Evolutionary conservation across 2,329 filamentous ascomycete genomes (phyloP), one percentile per base, ranked within the genome.

Genomic region (Fusarium nygamai): DNA sequence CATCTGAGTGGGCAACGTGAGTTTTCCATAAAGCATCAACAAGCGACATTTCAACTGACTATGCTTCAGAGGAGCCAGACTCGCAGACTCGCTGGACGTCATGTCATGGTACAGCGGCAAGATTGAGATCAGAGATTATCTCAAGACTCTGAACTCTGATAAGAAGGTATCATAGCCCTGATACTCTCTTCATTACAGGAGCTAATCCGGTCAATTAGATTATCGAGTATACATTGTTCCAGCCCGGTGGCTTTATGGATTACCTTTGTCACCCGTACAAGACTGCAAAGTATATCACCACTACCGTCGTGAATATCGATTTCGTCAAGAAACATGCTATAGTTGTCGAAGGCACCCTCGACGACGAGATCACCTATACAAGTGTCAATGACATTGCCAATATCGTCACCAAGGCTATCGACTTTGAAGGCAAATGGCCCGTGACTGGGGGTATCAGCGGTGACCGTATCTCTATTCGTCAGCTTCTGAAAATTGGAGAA

Each of bases 61-160:
- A 27, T 27, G 8, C 19, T 47, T 0, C 6, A 47, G 44, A 1
- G 66, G 66, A 11, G 22, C 20, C 24, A 69, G 69, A 9, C 10
- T 69, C 0, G 56, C 14, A 3, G 48, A 63, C 7, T 63, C 47
- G 0, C 41, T 69, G 2, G 66, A 69, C 1, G 36, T 36, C 6
- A 38, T 69, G 41, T 56, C 64, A 11, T 69, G 66, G 66, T 69
- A 63, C 3, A 56, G 41, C 1, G 64, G 64, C 4, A 69, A 69
- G 9, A 13, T 69, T 11, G 64, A 69, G 22, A 50, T 69, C 2
- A 33, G 27, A 8, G 34, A 50, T 0, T 69, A 69, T 3, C 13
- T 69, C 6, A 59, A 63, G 13, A 38, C 1, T 1, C 1, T 69
- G 3, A 69, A 69, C n/a, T 33, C 36, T 3, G 24, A 56, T 1